These are phyloP conservation scores for Termitomyces sp. DNA, from an alignment of 768 basidiomycete genomes.

Conservation along the genomic window DNA sequence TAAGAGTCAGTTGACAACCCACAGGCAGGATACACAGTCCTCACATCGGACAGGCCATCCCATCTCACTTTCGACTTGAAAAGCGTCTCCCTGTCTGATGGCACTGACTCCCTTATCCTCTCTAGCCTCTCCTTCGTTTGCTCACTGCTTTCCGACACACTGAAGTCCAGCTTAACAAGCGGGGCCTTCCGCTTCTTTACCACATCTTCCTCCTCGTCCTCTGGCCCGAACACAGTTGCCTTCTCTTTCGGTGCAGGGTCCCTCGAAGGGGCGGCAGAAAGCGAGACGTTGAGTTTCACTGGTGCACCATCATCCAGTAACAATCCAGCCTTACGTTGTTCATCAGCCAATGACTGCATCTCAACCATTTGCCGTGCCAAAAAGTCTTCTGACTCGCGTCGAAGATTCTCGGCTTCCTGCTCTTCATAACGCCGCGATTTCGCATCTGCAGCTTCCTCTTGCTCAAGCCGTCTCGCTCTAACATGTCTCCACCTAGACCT, in stretches of 20 bases:
- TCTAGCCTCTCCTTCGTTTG: conserved; percentile 77
- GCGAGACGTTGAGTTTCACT: conserved; percentile 77
- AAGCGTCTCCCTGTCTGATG: conserved; percentile 68
- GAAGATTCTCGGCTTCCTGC: conserved; percentile 80
- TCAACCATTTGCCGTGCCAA: conserved; percentile 93
- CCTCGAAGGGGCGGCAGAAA: conserved; percentile 42
- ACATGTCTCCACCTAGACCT: conserved; percentile 85
- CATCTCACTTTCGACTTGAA: conserved; percentile 87
- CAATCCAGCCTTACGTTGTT: conserved; percentile 87
- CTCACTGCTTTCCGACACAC: conserved; percentile 72
- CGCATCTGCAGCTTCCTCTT: conserved; percentile 81
- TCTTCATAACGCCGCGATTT: conserved; percentile 80
- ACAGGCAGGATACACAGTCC: conserved; percentile 21
- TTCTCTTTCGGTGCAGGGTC: conserved; percentile 43
- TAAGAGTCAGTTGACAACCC: conserved; percentile 10
- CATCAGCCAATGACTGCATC: conserved; percentile 86
- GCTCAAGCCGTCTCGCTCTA: conserved; percentile 60
- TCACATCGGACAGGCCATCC: conserved; percentile 86
- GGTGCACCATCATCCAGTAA: conserved; percentile 89
- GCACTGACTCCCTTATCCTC: conserved; percentile 69
- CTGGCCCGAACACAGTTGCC: conserved; percentile 65
- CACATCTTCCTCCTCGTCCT: conserved; percentile 86
- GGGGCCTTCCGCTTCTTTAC: conserved; percentile 79
- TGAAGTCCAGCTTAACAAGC: conserved; percentile 87
- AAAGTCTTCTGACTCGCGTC: conserved; percentile 90